Conservation (phyloP, 768 basidiomycete genomes). For the Lentinus tigrinus region DNA sequence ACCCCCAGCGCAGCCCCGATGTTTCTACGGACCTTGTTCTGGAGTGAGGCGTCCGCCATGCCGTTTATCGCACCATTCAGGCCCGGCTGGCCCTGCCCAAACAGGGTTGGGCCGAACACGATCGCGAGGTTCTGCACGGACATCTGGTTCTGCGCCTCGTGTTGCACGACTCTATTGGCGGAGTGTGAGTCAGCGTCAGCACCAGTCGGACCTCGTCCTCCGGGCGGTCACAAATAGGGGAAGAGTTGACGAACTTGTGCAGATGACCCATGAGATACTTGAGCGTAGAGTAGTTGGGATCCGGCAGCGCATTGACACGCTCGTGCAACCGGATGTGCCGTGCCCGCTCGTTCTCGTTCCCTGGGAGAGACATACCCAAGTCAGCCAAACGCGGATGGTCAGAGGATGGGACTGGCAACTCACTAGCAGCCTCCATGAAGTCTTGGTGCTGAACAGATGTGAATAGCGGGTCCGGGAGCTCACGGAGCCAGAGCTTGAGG, state of each 20-base stretch:
- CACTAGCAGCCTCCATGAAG: slow-evolving; percentile 95
- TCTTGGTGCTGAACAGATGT: slow-evolving; percentile 83
- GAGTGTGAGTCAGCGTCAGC: not conserved
- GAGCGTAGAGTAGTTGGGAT: slow-evolving; percentile 97
- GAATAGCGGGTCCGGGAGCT: slow-evolving; percentile 91
- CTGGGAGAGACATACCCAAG: slow-evolving; percentile 35
- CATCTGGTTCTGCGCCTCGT: slow-evolving; percentile 85
- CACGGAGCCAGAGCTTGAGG: slow-evolving; percentile 94
- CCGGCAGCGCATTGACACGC: slow-evolving; percentile 95
- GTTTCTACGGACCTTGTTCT: slow-evolving; percentile 57
- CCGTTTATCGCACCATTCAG: slow-evolving; percentile 42
- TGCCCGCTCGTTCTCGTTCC: slow-evolving; percentile 90
- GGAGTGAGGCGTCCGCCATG: slow-evolving; percentile 69
- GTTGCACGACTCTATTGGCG: slow-evolving; percentile 61
- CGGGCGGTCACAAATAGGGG: not conserved
- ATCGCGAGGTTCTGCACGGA: slow-evolving; percentile 90
- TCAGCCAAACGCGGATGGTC: not conserved
- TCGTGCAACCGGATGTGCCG: slow-evolving; percentile 96
- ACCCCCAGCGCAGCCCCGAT: not conserved
- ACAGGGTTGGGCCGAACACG: slow-evolving; percentile 97
- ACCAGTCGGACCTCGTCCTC: too few species aligned
- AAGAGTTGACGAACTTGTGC: slow-evolving; percentile 58
- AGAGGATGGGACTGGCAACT: slow-evolving; percentile 28
- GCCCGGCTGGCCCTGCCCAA: slow-evolving; percentile 62
- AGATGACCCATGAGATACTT: slow-evolving; percentile 96